Conservation (phyloP, 2,329 filamentous ascomycete genomes). For the Paecilomyces sp. region DNA sequence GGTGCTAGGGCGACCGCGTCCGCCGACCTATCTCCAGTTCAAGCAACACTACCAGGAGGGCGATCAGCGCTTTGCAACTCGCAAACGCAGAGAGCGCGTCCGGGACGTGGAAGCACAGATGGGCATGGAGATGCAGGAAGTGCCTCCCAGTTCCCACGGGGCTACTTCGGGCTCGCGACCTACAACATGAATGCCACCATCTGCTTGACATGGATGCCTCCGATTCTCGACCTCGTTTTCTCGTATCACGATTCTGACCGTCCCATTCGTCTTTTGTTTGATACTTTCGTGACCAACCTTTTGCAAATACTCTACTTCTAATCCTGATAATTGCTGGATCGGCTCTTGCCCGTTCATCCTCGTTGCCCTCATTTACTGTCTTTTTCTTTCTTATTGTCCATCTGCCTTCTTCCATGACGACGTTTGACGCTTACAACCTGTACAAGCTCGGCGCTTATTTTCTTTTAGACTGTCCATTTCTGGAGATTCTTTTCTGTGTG, state of each 20-base stretch:
- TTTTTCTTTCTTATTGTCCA: slow-evolving; percentile 1
- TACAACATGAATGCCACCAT: slow-evolving; percentile 5
- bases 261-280: neutral
- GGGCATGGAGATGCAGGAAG: slow-evolving; percentile 67
- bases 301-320: neutral
- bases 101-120: slow-evolving; percentile 45
- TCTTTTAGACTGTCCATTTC: neutral
- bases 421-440: neutral
- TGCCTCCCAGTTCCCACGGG: slow-evolving; percentile 22
- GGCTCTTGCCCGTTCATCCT: neutral
- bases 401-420: neutral
- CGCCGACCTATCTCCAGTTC: slow-evolving; percentile 84
- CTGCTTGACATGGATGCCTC: neutral
- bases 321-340: neutral
- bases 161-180: neutral
- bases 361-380: neutral
- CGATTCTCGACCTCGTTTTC: neutral
- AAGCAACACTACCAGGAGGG: slow-evolving; percentile 69
- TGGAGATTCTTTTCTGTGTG: neutral
- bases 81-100: slow-evolving; percentile 46
- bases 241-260: neutral
- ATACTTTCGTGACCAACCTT: neutral
- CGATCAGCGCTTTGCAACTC: slow-evolving; percentile 71
- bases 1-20: slow-evolving; percentile 74
- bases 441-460: neutral